Evolutionary conservation across 176 grass and related monocot genomes (phyloP).

Genomic region (Aegilops tauschii): DNA sequence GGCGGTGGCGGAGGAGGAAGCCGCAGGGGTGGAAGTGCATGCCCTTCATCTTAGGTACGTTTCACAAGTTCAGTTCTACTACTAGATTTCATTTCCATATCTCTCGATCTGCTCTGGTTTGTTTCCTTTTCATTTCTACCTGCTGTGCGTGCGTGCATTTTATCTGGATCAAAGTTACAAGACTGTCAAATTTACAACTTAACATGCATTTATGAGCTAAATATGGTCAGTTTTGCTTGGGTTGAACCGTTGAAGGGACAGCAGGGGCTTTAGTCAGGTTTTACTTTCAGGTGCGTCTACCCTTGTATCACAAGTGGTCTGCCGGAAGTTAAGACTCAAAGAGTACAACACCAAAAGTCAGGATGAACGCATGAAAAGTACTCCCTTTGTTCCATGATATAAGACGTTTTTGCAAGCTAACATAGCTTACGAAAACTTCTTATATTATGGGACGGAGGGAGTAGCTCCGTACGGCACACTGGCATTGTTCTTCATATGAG

Average conservation of each 20-base stretch:
- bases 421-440: no score
- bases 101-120: not conserved
- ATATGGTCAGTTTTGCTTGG: not conserved
- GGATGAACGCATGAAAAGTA: not conserved
- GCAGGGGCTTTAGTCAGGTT: not conserved
- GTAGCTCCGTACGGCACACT: not conserved
- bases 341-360: not conserved
- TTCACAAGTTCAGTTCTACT: not conserved
- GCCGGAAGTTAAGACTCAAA: not conserved
- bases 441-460: no score
- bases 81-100: not conserved
- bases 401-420: no score
- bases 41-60: conserved; percentile 48
- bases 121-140: no score
- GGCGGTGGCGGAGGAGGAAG: not conserved
- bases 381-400: no score
- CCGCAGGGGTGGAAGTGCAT: conserved; percentile 47
- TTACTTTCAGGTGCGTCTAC: no score
- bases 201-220: not conserved
- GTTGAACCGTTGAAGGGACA: not conserved
- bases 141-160: no score
- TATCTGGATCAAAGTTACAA: no score
- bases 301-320: not conserved
- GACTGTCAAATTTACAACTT: no score
- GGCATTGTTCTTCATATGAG: not conserved